Percentiles rank a stretch among this genome's conserved stretches.
These are phyloP conservation scores for Chaetothyriales sp. DNA, from an alignment of 2,329 filamentous ascomycete genomes.

Conservation along the genomic window DNA sequence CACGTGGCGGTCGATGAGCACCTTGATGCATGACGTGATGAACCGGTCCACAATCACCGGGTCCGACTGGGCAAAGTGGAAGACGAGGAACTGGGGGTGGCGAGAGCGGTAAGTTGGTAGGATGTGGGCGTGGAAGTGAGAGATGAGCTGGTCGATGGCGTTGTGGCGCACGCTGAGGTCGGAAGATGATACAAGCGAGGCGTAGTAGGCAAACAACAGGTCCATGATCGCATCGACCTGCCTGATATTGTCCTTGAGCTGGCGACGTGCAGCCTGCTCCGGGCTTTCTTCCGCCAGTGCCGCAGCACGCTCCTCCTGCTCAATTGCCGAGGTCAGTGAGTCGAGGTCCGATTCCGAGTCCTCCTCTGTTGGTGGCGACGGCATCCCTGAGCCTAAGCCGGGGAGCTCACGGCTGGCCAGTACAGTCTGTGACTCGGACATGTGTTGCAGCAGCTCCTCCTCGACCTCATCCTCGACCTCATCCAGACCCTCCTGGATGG, in stretches of 20 bases:
- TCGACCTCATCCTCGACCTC: slow-evolving; percentile 81
- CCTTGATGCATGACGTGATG: slow-evolving; percentile 57
- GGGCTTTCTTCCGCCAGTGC: slow-evolving; percentile 33
- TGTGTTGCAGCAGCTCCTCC: slow-evolving; percentile 50
- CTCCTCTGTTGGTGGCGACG: slow-evolving; percentile 27
- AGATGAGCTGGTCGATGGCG: slow-evolving; percentile 62
- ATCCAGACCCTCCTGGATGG: slow-evolving; percentile 86
- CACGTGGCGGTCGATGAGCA: slow-evolving; percentile 54
- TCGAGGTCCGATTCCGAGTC: slow-evolving; percentile 23
- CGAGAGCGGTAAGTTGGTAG: slow-evolving; percentile 82
- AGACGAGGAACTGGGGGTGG: slow-evolving; percentile 88
- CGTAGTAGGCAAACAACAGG: slow-evolving; percentile 70
- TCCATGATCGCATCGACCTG: slow-evolving; percentile 89
- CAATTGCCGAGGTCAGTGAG: slow-evolving; percentile 31
- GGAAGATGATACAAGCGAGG: slow-evolving; percentile 28
- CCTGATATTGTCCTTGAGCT: slow-evolving; percentile 66
- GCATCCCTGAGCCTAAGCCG: slow-evolving; percentile 20
- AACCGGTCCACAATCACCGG: slow-evolving; percentile 68
- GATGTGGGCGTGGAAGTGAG: slow-evolving; percentile 75
- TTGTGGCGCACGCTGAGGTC: slow-evolving; percentile 50
- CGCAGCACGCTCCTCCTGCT: slow-evolving; percentile 57
- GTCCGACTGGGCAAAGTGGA: slow-evolving; percentile 81
- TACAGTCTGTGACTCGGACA: slow-evolving; percentile 20
- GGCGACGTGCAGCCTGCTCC: slow-evolving; percentile 41
- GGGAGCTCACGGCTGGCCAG: slow-evolving; percentile 27